phyloP scores from a whole-genome alignment of 176 grass and related monocot genomes.

The Carex pumila region DNA sequence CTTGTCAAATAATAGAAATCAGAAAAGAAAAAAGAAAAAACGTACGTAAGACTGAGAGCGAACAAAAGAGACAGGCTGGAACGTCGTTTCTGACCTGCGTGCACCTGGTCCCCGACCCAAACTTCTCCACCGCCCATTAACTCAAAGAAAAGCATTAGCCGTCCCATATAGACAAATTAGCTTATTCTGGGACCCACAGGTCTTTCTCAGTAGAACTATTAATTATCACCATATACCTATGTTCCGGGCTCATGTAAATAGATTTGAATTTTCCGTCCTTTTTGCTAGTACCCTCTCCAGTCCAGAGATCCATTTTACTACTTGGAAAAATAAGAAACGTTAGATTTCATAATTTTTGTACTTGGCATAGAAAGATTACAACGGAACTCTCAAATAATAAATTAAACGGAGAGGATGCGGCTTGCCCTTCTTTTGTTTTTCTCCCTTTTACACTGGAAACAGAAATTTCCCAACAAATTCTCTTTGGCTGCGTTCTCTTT shows the following conservation, averaged over 20 bases:
- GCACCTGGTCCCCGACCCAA: too few species aligned
- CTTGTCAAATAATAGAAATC: neutral
- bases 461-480: neutral
- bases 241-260: neutral
- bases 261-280: neutral
- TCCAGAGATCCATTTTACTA: neutral
- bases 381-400: too few species aligned
- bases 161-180: neutral
- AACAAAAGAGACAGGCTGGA: neutral
- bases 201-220: neutral
- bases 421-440: neutral
- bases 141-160: too few species aligned
- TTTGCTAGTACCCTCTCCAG: neutral
- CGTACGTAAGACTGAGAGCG: neutral
- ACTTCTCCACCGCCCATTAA: neutral
- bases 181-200: neutral
- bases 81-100: neutral
- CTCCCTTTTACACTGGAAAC: neutral
- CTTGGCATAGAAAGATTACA: too few species aligned
- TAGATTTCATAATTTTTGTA: neutral
- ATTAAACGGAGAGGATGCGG: neutral
- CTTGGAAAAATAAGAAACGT: neutral
- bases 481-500: neutral
- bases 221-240: neutral
- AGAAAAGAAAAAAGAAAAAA: neutral